Percentiles rank a stretch among this genome's conserved stretches.
These are phyloP conservation scores for sorghum (Sorghum bicolor) DNA, from an alignment of 176 grass and related monocot genomes.

Conservation along the genomic window DNA sequence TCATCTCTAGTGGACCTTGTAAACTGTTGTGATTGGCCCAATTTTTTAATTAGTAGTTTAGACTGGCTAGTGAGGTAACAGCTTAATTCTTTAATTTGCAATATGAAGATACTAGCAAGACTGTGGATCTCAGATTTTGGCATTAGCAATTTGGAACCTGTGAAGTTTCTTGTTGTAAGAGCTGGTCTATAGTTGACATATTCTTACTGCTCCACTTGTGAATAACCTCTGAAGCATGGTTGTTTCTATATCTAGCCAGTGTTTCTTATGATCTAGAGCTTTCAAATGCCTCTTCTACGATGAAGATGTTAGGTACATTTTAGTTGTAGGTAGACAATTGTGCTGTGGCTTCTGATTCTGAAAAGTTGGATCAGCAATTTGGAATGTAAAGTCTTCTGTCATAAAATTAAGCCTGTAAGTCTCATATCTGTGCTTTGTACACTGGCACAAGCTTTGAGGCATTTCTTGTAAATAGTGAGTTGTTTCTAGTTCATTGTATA, in stretches of 20 bases:
- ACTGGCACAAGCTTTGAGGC: neutral
- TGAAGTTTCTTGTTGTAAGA: neutral
- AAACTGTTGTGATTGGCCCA: neutral
- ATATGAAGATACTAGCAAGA: neutral
- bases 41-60: neutral
- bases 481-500: neutral
- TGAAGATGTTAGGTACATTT: neutral
- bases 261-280: neutral
- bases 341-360: neutral
- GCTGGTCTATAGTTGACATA: neutral
- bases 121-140: neutral
- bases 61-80: neutral
- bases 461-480: neutral
- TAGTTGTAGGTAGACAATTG: neutral
- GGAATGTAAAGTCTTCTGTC: neutral
- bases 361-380: neutral
- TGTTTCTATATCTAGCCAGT: neutral
- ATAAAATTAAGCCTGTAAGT: too few species aligned
- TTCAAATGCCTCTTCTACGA: neutral
- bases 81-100: neutral
- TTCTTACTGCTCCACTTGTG: neutral
- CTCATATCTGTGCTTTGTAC: neutral
- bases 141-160: neutral
- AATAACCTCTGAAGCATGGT: neutral
- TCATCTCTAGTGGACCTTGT: neutral